Base-by-base conservation (phyloP, 2,329 filamentous ascomycete species). In the Calycina herbarum region DNA sequence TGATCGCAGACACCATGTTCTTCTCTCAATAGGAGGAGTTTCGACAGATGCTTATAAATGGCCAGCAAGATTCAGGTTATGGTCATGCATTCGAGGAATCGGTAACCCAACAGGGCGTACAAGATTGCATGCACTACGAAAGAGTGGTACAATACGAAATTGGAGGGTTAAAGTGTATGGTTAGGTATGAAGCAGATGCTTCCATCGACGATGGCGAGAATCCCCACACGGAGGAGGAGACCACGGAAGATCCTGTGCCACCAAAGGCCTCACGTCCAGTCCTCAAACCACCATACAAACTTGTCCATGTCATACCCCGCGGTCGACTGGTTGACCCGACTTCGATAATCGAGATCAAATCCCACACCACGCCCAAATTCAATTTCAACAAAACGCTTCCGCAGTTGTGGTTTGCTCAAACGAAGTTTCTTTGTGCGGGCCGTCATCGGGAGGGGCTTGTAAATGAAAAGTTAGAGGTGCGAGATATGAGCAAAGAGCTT, bases 1-100 rank as follows among this genome's bases (percentile, higher is more conserved):
- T 78, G 42, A 67, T 78, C 6, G 67, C 73, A 7, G 67, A 73
- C 7, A 78, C 77, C 11, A 70, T 78, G 1, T 72, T 79, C 56
- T 70, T 79, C 15, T 73, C 67, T 35, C 72, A 76, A 5, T 74
- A 73, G 57, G 75, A 75, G 15, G 63, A 66, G 35, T 62, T 45
- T 59, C 69, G 27, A 33, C 56, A 57, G 24, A 59, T 20, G 40
- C 54, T 56, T 17, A 35, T 60, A 42, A 61, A 57, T 33, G 68
- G 70, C 17, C 5, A 56, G 24, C 59, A 60, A 1, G 63, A 70
- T 29, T 61, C 69, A 10, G 74, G 74, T 15, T 78, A 73, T 59
- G 76, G 76, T 2, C 72, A 75, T 61, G 71, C 57, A 27, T 77
- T 79, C 59, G 76, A 77, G 62, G 63, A 70, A 15, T 61, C 61